Evolutionary conservation across 2,329 filamentous ascomycete species (phyloP), one percentile per base, ranked within the genome.

Genomic region (Microdochium bolleyi): DNA sequence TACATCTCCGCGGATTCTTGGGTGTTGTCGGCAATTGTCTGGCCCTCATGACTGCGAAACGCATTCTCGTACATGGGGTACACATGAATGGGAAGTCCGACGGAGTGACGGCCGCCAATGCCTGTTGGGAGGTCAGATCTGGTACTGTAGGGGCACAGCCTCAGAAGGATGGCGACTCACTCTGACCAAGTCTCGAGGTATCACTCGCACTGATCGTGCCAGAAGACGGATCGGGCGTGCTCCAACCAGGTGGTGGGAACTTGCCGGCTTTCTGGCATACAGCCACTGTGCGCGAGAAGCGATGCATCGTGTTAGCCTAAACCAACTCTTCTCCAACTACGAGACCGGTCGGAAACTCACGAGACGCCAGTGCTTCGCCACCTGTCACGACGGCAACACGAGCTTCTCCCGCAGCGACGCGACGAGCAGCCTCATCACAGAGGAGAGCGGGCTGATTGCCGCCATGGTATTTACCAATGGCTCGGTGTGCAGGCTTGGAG

Each of bases 61-160:
- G 68, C 80, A 56, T 84, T 85, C 57, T 87, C 84, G 58, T 85
- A 87, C 0, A 88, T 61, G 0, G 84, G 83, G 58, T 88, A 88
- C 0, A 87, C 71, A 30, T 88, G 84, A 11, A 87, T 83, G 0
- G 84, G 83, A 0, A 79, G 72, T 0, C 83, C 83, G 11, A 87
- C 77, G 2, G 70, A 70, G 58, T 87, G 83, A 2, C 70, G 68
- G 1, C 76, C 73, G 1, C 80, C 83, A 13, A 81, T 61, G 58
- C 79, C 80, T 84, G 13, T 14, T 1, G 14, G 3, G 56, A 58
- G 7, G 19, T 41, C 37, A 41, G 37, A 4, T 16, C 16, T 14
- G 7, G 16, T 16, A n/a, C n/a, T n/a, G n/a, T n/a, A n/a, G n/a
- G n/a, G 13, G 37, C 37, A 8, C 37, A 19, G 19, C 19, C 3